A percentile compares a stretch with the other conserved stretches of the same genome.
These are phyloP conservation scores for Xylaria sp. DNA, from an alignment of 495 filamentous ascomycete genomes.

Conservation along the genomic window DNA sequence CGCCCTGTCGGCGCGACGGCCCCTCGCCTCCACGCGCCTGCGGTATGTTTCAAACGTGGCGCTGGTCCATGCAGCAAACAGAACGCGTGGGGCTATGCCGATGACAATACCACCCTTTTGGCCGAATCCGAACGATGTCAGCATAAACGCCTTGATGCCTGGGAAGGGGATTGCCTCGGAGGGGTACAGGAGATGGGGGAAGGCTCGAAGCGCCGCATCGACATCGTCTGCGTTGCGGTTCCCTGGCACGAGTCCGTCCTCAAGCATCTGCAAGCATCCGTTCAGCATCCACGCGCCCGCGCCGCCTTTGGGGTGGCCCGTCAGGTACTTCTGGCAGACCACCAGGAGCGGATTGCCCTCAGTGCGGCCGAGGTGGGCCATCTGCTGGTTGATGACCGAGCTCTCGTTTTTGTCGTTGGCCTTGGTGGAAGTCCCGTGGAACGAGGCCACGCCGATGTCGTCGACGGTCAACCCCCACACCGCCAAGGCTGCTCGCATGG, in stretches of 20 bases:
- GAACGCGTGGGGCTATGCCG: slow-evolving; percentile 83
- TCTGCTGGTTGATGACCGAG: slow-evolving; percentile 83
- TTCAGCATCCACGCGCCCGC: slow-evolving; percentile 95
- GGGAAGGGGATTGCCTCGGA: slow-evolving; percentile 82
- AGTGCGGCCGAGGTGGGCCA: slow-evolving; percentile 80
- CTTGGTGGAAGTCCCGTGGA: slow-evolving; percentile 87
- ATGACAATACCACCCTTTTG: slow-evolving; percentile 89
- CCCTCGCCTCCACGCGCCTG: slow-evolving; percentile 74
- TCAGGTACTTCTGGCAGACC: slow-evolving; percentile 92
- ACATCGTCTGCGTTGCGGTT: slow-evolving; percentile 90
- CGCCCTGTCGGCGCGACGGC: slow-evolving; percentile 86
- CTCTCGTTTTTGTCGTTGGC: slow-evolving; percentile 94
- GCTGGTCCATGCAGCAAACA: slow-evolving; percentile 67
- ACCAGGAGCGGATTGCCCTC: slow-evolving; percentile 85
- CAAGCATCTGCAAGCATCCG: slow-evolving; percentile 80
- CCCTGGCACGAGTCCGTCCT: slow-evolving; percentile 82
- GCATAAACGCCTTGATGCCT: slow-evolving; percentile 84
- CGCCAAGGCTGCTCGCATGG: slow-evolving; percentile 80
- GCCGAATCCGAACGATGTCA: slow-evolving; percentile 90
- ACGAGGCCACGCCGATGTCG: slow-evolving; percentile 81
- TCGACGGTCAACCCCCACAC: slow-evolving; percentile 90
- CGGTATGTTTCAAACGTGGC: slow-evolving; percentile 78
- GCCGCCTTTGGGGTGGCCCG: slow-evolving; percentile 89
- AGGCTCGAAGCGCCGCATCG: slow-evolving; percentile 82
- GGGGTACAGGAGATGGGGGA: slow-evolving; percentile 86